phyloP scores from a whole-genome alignment of 352 stramenopile species.

The Phytophthora gonapodyides region DNA sequence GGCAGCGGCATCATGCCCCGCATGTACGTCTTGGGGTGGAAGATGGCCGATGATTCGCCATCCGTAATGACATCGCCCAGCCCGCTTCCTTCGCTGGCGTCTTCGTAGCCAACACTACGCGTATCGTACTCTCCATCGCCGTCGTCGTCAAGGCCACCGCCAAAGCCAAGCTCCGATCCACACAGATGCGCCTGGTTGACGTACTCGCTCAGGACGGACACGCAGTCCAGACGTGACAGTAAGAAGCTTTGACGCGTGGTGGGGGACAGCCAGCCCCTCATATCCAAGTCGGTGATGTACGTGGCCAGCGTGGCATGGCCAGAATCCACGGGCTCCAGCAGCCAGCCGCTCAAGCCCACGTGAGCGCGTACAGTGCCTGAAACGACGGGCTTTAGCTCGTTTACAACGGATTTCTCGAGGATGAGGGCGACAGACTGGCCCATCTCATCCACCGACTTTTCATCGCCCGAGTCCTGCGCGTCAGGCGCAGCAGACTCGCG shows the following conservation, averaged over 20 bases:
- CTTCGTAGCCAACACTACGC: constrained; percentile 40
- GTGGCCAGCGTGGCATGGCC: constrained; percentile 61
- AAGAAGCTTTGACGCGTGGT: constrained; percentile 57
- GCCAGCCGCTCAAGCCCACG: constrained; percentile 71
- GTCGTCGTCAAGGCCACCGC: constrained; percentile 45
- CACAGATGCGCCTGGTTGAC: constrained; percentile 66
- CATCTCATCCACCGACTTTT: constrained; percentile 51
- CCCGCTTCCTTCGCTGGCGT: constrained; percentile 39
- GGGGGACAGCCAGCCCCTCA: constrained; percentile 52
- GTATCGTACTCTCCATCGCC: constrained; percentile 41
- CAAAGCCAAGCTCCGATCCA: constrained; percentile 55
- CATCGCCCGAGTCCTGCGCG: constrained; percentile 36
- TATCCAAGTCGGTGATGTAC: constrained; percentile 77
- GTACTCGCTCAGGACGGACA: constrained; percentile 67
- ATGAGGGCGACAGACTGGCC: constrained; percentile 71
- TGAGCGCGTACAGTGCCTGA: constrained; percentile 56
- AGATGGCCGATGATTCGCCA: constrained; percentile 39
- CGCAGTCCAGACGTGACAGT: constrained; percentile 60
- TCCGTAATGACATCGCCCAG: constrained; percentile 35
- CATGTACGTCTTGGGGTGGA: constrained; percentile 84
- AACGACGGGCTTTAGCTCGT: constrained; percentile 63
- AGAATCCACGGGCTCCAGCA: constrained; percentile 71
- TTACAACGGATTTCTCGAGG: constrained; percentile 80
- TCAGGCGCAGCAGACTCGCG: constrained; percentile 61
- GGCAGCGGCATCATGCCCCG: constrained; percentile 77